Evolutionary conservation across 352 stramenopile genomes (phyloP).

Genomic region (Globisporangium takayamanum): DNA sequence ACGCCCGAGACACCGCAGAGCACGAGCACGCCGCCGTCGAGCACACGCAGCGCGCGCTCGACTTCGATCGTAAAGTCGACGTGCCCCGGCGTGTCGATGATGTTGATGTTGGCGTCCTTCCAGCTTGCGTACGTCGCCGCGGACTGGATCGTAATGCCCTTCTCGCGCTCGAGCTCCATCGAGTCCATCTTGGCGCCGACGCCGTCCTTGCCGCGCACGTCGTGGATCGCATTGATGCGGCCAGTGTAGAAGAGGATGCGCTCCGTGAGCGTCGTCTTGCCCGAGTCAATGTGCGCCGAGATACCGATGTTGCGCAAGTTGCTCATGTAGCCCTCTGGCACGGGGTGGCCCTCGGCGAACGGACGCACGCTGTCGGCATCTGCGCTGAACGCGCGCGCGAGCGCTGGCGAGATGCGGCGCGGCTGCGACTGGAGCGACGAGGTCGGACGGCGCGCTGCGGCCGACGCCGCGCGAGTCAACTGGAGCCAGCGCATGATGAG

Average conservation of each 20-base stretch:
- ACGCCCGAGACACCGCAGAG: constrained; percentile 91
- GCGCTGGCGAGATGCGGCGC: constrained; percentile 16
- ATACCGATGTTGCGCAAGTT: constrained; percentile 94
- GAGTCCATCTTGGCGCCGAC: constrained; percentile 99
- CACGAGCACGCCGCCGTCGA: constrained; percentile 96
- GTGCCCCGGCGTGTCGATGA: constrained; percentile 99
- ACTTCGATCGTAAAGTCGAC: constrained; percentile 99
- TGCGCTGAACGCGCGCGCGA: constrained; percentile 25
- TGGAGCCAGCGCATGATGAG: constrained; percentile 51
- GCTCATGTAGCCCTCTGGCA: constrained; percentile 72
- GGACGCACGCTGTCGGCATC: constrained; percentile 25
- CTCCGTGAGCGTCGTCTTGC: constrained; percentile 99
- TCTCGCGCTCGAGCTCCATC: constrained; percentile 99
- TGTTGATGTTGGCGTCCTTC: constrained; percentile 98
- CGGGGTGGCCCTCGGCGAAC: constrained; percentile 31
- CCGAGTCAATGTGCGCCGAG: constrained; percentile 96
- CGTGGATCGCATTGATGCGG: constrained; percentile 95
- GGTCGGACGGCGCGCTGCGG: constrained; percentile 6
- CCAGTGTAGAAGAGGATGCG: constrained; percentile 99
- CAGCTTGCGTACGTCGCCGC: constrained; percentile 96
- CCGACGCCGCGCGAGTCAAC: constrained; percentile 32
- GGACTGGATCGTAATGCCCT: constrained; percentile 99
- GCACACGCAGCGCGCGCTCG: constrained; percentile 95
- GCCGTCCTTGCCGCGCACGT: constrained; percentile 96
- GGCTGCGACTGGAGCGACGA: constrained; percentile 9